Evolutionary conservation across 2,329 filamentous ascomycete genomes (phyloP).

Genomic region (Exophiala dermatitidis): DNA sequence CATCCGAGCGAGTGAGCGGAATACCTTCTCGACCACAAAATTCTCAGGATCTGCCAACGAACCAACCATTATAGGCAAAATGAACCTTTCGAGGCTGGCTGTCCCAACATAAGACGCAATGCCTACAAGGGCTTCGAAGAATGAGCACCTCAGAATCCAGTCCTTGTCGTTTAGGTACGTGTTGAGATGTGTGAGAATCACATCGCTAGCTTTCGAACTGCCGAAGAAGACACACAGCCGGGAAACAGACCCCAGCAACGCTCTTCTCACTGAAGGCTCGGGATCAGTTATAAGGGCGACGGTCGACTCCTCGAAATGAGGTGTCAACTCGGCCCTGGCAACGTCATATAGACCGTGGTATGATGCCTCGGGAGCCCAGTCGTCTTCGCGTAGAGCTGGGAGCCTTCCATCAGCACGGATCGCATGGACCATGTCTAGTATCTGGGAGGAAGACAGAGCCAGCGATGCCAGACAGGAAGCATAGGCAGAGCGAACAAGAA

Average conservation of each 20-base stretch:
- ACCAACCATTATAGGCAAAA: conserved; percentile 90
- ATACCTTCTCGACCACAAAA: conserved; percentile 82
- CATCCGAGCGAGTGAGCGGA: conserved; percentile 82
- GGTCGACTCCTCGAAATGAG: conserved; percentile 78
- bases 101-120: conserved; percentile 87
- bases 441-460: conserved; percentile 74
- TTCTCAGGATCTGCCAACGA: conserved; percentile 89
- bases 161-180: conserved; percentile 95
- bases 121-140: conserved; percentile 90
- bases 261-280: conserved; percentile 77
- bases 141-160: conserved; percentile 93
- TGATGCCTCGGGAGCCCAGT: conserved; percentile 58
- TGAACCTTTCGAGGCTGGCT: conserved; percentile 86
- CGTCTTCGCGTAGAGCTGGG: conserved; percentile 68
- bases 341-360: conserved; percentile 83
- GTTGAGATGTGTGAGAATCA: conserved; percentile 92
- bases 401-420: conserved; percentile 76
- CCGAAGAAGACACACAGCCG: conserved; percentile 93
- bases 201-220: conserved; percentile 83
- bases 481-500: conserved; percentile 80
- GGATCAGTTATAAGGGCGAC: conserved; percentile 83
- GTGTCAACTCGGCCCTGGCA: conserved; percentile 72
- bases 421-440: conserved; percentile 85
- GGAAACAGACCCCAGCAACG: conserved; percentile 85
- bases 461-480: conserved; percentile 85